Evolutionary conservation across 202 grass and related monocot genomes (phyloP), one percentile per base, ranked within the genome.

Genomic region (Miscanthus sacchariflorus): DNA sequence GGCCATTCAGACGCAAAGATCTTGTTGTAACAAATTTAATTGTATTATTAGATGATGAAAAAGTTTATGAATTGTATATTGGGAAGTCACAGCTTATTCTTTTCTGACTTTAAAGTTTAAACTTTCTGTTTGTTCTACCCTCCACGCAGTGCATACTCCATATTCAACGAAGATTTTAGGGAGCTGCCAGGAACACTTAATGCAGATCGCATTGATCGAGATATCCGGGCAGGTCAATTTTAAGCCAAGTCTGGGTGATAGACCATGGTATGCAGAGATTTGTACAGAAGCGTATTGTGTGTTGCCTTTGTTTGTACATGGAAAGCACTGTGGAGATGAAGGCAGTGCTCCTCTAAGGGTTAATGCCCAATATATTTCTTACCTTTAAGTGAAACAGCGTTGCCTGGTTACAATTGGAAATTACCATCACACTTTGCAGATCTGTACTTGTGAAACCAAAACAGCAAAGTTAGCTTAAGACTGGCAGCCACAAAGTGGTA

Each of bases 111-210:
- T 7, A 23, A 24, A 23, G 8, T 24, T 63, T 63, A n/a, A 23
- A 91, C 33, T 66, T 69, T 71, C 33, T n/a, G 72, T 83, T 71
- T 82, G 25, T 81, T 61, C 11, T 59, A 45, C 24, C 35, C 46
- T 89, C 14, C 66, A 44, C 23, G 70, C 94, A 96, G 94, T 95
- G 96, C 96, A 89, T 99, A 99, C 79, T 99, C 96, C 39, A 96
- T 99, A 91, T 99, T 99, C 77, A 99, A 99, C 72, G 96, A 99
- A 89, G 91, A 93, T 68, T 99, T 96, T 84, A 92, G 91, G 85
- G 96, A 99, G 81, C 86, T 99, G 40, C 96, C 96, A 14, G 96
- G 96, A 39, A 99, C 96, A 23, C 88, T 99, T 48, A 99, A 99
- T 70, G 96, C 94, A 2, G 94, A 99, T 35, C 89, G 92, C 92